phyloP scores from a whole-genome alignment of 2,329 filamentous ascomycete species.

The Phialophora tarda region DNA sequence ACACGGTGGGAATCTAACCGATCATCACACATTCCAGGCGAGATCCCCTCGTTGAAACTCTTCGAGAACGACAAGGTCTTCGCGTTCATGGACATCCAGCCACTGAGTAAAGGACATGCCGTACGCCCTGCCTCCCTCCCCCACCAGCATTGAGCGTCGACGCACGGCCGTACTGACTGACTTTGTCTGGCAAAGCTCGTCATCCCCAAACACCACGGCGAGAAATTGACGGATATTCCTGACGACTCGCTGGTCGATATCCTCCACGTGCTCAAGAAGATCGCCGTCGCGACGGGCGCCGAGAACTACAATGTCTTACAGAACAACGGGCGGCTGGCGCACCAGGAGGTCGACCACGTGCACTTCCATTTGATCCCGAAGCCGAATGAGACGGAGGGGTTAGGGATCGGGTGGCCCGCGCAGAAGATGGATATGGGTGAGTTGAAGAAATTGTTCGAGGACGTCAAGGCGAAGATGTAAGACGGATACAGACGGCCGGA shows the following conservation, averaged over 20 bases:
- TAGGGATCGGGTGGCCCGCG: slow-evolving; percentile 80
- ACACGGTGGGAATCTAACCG: not conserved
- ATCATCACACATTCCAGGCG: slow-evolving; percentile 61
- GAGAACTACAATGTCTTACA: slow-evolving; percentile 91
- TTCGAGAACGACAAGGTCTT: slow-evolving; percentile 92
- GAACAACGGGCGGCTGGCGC: slow-evolving; percentile 91
- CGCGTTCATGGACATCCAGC: slow-evolving; percentile 95
- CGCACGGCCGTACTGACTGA: not conserved
- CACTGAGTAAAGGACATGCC: slow-evolving; percentile 84
- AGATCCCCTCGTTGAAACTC: slow-evolving; percentile 96
- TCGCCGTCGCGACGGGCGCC: slow-evolving; percentile 76
- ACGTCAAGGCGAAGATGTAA: slow-evolving; percentile 90
- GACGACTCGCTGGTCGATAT: slow-evolving; percentile 85
- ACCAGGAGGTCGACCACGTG: slow-evolving; percentile 92
- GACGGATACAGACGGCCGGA: slow-evolving; percentile 21
- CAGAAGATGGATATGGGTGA: slow-evolving; percentile 78
- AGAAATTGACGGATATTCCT: slow-evolving; percentile 88
- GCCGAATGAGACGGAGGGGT: slow-evolving; percentile 79
- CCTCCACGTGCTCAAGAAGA: slow-evolving; percentile 84
- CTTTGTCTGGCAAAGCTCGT: slow-evolving; percentile 69
- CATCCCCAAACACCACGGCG: slow-evolving; percentile 93
- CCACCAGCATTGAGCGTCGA: slow-evolving; percentile 3
- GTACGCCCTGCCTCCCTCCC: slow-evolving; percentile 54
- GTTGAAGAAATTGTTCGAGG: slow-evolving; percentile 77
- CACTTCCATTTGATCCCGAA: slow-evolving; percentile 99